Evolutionary conservation across 225 moss, liverwort and hornwort species (phyloP).

Genomic region (Pseudoscleropodium purum): DNA sequence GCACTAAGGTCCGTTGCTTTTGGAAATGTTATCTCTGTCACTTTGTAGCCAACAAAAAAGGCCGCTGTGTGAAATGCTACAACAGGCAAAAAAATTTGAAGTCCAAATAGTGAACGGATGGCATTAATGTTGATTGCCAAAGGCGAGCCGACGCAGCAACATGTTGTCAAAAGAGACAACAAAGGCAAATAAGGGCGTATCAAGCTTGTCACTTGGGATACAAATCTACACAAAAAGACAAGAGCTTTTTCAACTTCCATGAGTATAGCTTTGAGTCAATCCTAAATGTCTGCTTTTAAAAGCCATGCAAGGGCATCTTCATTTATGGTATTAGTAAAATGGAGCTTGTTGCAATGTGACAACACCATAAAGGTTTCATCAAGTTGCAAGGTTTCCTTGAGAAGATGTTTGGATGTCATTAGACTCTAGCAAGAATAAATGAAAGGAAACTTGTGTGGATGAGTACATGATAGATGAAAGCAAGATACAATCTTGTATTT

Average conservation of each 20-base stretch:
- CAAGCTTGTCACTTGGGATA: conserved; percentile 17
- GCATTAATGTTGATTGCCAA: conserved; percentile 45
- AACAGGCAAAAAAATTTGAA: conserved; percentile 32
- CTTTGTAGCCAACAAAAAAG: conserved; percentile 52
- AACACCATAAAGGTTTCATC: not conserved
- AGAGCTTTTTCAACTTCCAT: not conserved
- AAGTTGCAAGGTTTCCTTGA: fast-evolving
- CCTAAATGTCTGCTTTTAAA: not conserved
- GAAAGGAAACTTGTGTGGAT: not conserved
- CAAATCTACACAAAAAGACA: not conserved
- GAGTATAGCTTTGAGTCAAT: fast-evolving
- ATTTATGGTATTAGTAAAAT: not conserved
- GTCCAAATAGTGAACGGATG: conserved; percentile 24
- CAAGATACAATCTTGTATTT: not conserved
- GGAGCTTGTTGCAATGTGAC: too few relatives aligned
- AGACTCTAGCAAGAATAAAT: not conserved
- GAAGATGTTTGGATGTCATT: not conserved
- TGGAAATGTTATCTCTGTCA: conserved; percentile 17
- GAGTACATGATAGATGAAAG: not conserved
- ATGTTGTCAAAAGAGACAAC: conserved; percentile 55
- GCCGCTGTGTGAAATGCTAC: conserved; percentile 41
- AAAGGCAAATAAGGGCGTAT: conserved; percentile 51
- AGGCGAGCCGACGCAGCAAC: conserved; percentile 50
- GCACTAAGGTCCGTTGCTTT: conserved; percentile 30
- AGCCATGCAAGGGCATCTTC: not conserved